A percentile compares a stretch with the other conserved stretches of the same genome.
These are phyloP conservation scores for Lichina pygmaea DNA, from an alignment of 495 filamentous ascomycete species.

Conservation along the genomic window DNA sequence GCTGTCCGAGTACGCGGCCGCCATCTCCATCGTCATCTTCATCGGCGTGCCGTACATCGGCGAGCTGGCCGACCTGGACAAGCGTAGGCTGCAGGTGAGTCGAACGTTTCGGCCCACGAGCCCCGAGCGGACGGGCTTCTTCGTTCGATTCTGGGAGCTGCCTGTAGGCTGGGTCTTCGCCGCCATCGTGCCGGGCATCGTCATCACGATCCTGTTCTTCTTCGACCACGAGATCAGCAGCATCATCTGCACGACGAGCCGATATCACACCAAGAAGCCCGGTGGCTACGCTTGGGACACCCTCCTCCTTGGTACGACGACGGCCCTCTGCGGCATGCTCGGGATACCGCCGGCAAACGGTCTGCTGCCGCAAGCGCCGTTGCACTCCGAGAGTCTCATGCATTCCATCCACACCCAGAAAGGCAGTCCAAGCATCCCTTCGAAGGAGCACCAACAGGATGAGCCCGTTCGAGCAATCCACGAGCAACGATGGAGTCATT, in stretches of 20 bases:
- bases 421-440: background rate
- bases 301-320: constrained; percentile 37
- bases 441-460: constrained; percentile 6
- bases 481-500: constrained; percentile 42
- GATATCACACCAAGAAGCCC: constrained; percentile 37
- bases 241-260: constrained; percentile 44
- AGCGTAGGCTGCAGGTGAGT: constrained; percentile 31
- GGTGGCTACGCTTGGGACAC: constrained; percentile 49
- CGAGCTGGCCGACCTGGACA: constrained; percentile 31
- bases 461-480: constrained; percentile 21
- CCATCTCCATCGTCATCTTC: constrained; percentile 41
- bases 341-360: constrained; percentile 47
- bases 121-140: constrained; percentile 28
- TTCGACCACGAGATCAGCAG: constrained; percentile 52
- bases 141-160: constrained; percentile 39
- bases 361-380: constrained; percentile 38
- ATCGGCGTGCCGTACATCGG: constrained; percentile 41
- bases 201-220: constrained; percentile 46
- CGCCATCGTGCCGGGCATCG: constrained; percentile 34
- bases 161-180: constrained; percentile 34
- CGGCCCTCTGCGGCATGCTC: constrained; percentile 38
- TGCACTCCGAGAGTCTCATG: constrained; percentile 40
- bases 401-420: constrained; percentile 21
- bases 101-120: constrained; percentile 28
- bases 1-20: constrained; percentile 39